Conservation (phyloP, 768 basidiomycete species). For the Scleroderma bovista region DNA sequence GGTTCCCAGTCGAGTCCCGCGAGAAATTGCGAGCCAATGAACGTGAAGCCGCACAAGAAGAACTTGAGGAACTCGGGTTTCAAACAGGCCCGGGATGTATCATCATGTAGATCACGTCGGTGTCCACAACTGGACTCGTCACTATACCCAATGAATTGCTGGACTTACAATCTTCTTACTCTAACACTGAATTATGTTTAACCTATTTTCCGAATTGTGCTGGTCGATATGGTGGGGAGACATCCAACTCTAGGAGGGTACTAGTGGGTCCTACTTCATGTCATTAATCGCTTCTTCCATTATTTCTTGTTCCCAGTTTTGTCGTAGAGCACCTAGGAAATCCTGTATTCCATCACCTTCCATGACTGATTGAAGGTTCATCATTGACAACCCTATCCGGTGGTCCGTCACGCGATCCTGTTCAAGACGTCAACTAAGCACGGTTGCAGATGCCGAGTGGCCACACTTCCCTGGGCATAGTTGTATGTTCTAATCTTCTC, state of each 20-base stretch:
- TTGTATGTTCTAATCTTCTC: slow-evolving; percentile 98
- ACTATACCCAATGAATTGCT: neutral
- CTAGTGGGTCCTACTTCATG: slow-evolving; percentile 6
- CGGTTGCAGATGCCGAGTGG: neutral
- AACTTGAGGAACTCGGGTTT: slow-evolving; percentile 60
- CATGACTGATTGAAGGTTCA: slow-evolving; percentile 58
- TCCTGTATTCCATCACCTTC: slow-evolving; percentile 59
- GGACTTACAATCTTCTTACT: neutral
- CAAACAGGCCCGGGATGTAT: slow-evolving; percentile 29
- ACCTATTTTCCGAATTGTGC: neutral
- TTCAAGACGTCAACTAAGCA: neutral
- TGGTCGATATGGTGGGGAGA: too few relatives aligned
- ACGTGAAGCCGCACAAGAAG: slow-evolving; percentile 65
- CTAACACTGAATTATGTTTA: neutral
- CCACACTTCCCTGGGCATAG: slow-evolving; percentile 62
- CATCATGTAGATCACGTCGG: slow-evolving; percentile 35
- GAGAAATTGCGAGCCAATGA: slow-evolving; percentile 73
- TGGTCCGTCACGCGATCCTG: slow-evolving; percentile 94
- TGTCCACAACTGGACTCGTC: neutral
- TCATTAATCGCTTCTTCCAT: slow-evolving; percentile 47
- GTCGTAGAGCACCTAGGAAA: slow-evolving; percentile 53
- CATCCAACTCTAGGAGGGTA: neutral
- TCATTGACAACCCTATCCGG: slow-evolving; percentile 71
- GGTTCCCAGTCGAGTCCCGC: slow-evolving; percentile 83
- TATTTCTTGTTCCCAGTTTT: slow-evolving; percentile 48